These are phyloP conservation scores for Erythrophleum fordii DNA, from an alignment of 306 rosid species.

Conservation along the genomic window DNA sequence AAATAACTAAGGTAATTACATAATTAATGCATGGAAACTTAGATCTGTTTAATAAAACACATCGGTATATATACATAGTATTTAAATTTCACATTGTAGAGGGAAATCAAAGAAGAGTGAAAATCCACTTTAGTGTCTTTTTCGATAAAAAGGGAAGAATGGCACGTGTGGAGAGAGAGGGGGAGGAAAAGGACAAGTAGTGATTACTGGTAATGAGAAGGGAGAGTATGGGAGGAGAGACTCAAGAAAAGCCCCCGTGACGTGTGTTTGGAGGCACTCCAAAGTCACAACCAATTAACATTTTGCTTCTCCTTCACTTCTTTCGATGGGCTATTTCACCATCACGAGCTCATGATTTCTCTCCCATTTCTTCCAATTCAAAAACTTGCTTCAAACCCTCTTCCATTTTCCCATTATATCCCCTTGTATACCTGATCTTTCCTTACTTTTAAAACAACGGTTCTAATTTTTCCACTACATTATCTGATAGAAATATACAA, in stretches of 20 bases:
- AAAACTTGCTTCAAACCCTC: neutral
- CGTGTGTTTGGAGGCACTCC: constrained; percentile 98
- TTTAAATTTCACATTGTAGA: constrained; percentile 23
- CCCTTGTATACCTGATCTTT: neutral
- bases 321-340: constrained; percentile 68
- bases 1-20: neutral
- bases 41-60: neutral
- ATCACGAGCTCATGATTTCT: constrained; percentile 70
- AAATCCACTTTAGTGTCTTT: constrained; percentile 34
- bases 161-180: constrained; percentile 86
- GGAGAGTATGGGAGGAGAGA: constrained; percentile 24
- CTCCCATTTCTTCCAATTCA: constrained; percentile 18
- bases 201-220: constrained; percentile 34
- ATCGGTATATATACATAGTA: neutral
- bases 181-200: constrained; percentile 37
- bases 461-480: too few relatives aligned
- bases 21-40: neutral
- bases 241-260: constrained; percentile 85
- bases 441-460: too few relatives aligned
- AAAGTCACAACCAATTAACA: constrained; percentile 55
- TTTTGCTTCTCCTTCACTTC: constrained; percentile 77
- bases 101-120: constrained; percentile 27
- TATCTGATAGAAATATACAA: too few relatives aligned
- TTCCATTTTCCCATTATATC: neutral
- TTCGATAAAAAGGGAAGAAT: constrained; percentile 49